These are phyloP conservation scores for Ceratobasidium sp. DNA, from an alignment of 1,284 basidiomycete species.

Conservation along the genomic window DNA sequence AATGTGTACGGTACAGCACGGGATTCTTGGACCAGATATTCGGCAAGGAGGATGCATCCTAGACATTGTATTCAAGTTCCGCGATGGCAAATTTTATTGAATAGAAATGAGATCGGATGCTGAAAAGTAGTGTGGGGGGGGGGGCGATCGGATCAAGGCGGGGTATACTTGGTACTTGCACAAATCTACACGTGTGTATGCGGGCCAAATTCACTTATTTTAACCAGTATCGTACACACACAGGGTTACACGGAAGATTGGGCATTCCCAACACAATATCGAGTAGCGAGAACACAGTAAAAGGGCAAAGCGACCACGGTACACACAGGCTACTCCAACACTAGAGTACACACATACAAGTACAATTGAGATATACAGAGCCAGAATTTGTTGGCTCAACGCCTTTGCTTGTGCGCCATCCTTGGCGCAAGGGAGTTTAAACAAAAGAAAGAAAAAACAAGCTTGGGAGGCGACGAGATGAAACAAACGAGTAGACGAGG, in stretches of 20 bases:
- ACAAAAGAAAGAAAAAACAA: not conserved
- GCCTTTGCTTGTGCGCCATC: not conserved
- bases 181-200: not conserved
- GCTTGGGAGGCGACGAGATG: not conserved
- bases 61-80: not conserved
- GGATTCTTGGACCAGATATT: conserved; percentile 67
- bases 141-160: not conserved
- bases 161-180: not conserved
- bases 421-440: not conserved
- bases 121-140: not conserved
- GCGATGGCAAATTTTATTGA: not conserved
- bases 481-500: not conserved
- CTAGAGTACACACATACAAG: conserved; percentile 41
- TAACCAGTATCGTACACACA: conserved; percentile 16
- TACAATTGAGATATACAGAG: conserved; percentile 32
- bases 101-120: not conserved
- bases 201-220: not conserved
- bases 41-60: conserved; percentile 20
- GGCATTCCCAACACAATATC: conserved; percentile 1
- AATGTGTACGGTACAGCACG: conserved; percentile 69
- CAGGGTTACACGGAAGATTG: conserved; percentile 9
- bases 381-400: not conserved
- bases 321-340: conserved; percentile 18
- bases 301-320: conserved; percentile 14
- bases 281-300: conserved; percentile 15